Percentiles rank a stretch among this genome's conserved stretches.
Evolutionary conservation across 192 early-diverging fungal genomes (phyloP).

Genomic region (Podila epigama): DNA sequence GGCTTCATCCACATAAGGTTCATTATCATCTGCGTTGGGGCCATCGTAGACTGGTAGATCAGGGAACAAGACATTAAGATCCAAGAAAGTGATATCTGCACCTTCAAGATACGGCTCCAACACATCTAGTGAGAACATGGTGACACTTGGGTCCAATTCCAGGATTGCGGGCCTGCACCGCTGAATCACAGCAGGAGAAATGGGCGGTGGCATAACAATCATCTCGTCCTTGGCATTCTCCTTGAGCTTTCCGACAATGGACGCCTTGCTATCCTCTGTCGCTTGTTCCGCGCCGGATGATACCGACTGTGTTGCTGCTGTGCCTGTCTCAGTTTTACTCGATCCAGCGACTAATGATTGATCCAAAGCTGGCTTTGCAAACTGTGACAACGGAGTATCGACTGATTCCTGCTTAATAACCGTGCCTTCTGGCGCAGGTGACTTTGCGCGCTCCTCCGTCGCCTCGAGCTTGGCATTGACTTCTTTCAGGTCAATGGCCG

Average conservation of each 20-base stretch:
- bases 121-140: constrained; percentile 43
- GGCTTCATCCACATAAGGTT: constrained; percentile 62
- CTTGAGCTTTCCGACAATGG: constrained; percentile 25
- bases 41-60: constrained; percentile 60
- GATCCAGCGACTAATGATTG: not conserved
- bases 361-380: constrained; percentile 2
- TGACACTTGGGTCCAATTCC: constrained; percentile 45
- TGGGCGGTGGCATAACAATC: constrained; percentile 52
- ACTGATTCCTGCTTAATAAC: constrained; percentile 30
- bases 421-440: not conserved
- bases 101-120: constrained; percentile 36
- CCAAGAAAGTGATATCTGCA: constrained; percentile 33
- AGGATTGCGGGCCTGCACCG: constrained; percentile 44
- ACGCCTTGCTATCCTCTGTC: constrained; percentile 21
- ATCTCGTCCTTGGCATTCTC: constrained; percentile 46
- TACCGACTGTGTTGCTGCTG: not conserved
- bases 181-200: constrained; percentile 51
- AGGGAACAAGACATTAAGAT: constrained; percentile 55
- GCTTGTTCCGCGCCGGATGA: not conserved
- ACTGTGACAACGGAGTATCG: constrained; percentile 7
- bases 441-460: not conserved
- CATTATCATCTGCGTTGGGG: constrained; percentile 59
- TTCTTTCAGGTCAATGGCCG: not conserved
- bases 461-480: not conserved
- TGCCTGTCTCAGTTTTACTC: too few relatives aligned